Evolutionary conservation across 2,329 filamentous ascomycete genomes (phyloP), one percentile per base, ranked within the genome.

Genomic region (Alternaria sp.): DNA sequence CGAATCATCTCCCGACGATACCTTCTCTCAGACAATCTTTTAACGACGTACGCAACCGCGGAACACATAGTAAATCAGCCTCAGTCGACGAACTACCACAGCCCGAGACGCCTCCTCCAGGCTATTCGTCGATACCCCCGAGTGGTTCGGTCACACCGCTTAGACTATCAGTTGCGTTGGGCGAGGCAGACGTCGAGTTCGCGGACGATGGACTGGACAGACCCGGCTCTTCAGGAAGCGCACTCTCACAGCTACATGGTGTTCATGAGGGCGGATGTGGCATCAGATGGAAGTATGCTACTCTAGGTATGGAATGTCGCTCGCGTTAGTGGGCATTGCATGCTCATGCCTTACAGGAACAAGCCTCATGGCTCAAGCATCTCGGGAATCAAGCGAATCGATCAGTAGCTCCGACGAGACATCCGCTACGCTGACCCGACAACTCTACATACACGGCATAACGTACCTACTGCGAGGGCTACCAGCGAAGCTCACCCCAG

Each of bases 391-490:
- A 9, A 79, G 80, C 21, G 65, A 70, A 5, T 67, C 77, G 6
- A 62, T 71, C 4, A 69, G 69, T 51, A 71, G 74, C 37, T 58
- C 66, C 5, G 68, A 73, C 45, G 78, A 79, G 33, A 75, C 75
- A 23, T 80, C 83, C 50, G 61, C 79, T 3, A 71, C 76, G n/a
- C 84, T 88, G 68, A 86, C 87, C 55, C 84, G 89, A 25, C 87
- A 88, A 66, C 83, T 90, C 10, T 92, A 90, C 75, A 79, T 92
- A 53, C 87, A 91, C 69, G 86, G 87, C 61, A 78, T 90, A 5
- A 85, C 86, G 3, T 90, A 90, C 74, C 81, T 92, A 23, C 82
- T 92, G n/a, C 85, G 85, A 64, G 89, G 86, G 8, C 82, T 92
- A 0, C 90, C 90, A 0, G 64, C 78, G 2, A 82, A 90, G 54